Conservation (phyloP, 805 yeast genomes). For the Saccharomyces mikatae region DNA sequence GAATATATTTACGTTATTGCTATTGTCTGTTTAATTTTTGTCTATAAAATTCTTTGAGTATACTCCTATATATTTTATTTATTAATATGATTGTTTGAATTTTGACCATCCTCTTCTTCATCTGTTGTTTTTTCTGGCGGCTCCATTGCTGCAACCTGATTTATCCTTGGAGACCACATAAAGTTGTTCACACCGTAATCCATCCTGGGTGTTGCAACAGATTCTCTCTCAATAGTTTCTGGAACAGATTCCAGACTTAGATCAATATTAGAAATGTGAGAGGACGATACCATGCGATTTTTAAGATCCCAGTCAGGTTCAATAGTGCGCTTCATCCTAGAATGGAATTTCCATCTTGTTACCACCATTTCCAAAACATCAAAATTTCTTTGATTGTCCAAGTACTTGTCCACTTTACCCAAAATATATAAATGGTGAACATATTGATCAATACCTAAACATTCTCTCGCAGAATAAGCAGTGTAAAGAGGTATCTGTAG, state of each 20-base stretch:
- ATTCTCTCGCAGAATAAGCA: constrained; percentile 66
- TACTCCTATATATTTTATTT: background rate
- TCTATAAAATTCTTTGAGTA: background rate
- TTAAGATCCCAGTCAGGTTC: background rate
- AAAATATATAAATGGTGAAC: constrained; percentile 52
- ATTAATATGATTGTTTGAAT: background rate
- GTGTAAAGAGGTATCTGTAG: constrained; percentile 68
- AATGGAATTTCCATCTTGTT: constrained; percentile 30
- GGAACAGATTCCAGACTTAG: background rate
- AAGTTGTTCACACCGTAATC: constrained; percentile 24
- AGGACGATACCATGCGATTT: background rate
- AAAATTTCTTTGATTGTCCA: constrained; percentile 27
- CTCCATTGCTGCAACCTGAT: background rate
- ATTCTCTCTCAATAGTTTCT: background rate
- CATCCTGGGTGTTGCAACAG: constrained; percentile 17
- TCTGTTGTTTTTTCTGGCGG: background rate
- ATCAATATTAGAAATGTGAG: background rate
- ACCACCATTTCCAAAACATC: constrained; percentile 32
- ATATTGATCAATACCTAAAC: constrained; percentile 65
- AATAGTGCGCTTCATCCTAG: constrained; percentile 2
- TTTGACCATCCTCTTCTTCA: no score
- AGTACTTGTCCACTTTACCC: constrained; percentile 45
- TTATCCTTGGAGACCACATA: constrained; percentile 23
- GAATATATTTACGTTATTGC: background rate
- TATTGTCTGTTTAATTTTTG: background rate